Evolutionary conservation across 2,329 filamentous ascomycete species (phyloP).

Genomic region (Fusarium acutatum): DNA sequence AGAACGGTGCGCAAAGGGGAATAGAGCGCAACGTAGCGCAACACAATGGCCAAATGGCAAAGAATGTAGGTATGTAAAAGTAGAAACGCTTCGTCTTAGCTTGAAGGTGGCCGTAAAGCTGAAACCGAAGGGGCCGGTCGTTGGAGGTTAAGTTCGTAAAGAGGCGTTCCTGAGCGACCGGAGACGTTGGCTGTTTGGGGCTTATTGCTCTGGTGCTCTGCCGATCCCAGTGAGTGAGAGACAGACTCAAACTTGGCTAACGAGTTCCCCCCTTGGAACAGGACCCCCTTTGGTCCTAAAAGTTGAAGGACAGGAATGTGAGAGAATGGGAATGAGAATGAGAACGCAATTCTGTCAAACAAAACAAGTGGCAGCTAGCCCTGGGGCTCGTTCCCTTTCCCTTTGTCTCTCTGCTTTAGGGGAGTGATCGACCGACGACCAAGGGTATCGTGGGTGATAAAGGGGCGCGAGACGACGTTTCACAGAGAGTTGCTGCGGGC

Average conservation of each 20-base stretch:
- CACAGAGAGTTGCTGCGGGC: constrained; percentile 38
- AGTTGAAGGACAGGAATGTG: constrained; percentile 17
- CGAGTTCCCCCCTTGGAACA: not conserved
- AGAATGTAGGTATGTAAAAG: not conserved
- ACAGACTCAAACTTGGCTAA: not conserved
- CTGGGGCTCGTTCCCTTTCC: constrained; percentile 1
- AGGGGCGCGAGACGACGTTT: constrained; percentile 41
- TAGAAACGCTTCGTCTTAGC: not conserved
- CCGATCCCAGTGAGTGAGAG: not conserved
- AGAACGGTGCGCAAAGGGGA: constrained; percentile 25
- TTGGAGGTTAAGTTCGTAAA: constrained; percentile 23
- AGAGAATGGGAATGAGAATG: not conserved
- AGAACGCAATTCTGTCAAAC: not conserved
- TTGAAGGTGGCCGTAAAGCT: constrained; percentile 13
- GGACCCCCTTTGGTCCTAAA: constrained; percentile 8
- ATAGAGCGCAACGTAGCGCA: constrained; percentile 7
- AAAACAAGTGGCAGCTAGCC: not conserved
- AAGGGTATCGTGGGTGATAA: constrained; percentile 23
- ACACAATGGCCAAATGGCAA: constrained; percentile 5
- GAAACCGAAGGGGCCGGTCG: constrained; percentile 20
- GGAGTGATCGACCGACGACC: not conserved
- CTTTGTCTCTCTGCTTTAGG: not conserved
- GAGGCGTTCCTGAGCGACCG: constrained; percentile 25
- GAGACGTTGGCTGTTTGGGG: constrained; percentile 25
- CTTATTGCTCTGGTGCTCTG: not conserved